Evolutionary conservation across 1,284 basidiomycete species (phyloP).

Genomic region (Baeospora myosura): DNA sequence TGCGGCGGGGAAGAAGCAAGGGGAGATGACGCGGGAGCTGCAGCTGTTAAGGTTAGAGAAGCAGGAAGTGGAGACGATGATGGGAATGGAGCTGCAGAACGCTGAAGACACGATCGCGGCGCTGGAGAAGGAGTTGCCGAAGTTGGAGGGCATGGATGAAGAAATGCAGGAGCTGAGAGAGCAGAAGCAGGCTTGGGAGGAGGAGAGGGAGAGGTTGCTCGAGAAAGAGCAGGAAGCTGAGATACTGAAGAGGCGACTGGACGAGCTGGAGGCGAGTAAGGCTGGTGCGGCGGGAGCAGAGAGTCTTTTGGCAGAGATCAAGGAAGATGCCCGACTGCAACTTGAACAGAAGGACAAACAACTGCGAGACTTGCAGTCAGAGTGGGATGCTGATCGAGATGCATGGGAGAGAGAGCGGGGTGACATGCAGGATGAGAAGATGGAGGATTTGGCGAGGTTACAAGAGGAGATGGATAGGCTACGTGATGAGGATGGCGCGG

Average conservation of each 20-base stretch:
- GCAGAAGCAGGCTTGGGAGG: slow-evolving; percentile 47
- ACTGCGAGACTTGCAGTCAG: slow-evolving; percentile 39
- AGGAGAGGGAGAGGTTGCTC: slow-evolving; percentile 41
- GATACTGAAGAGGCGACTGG: slow-evolving; percentile 34
- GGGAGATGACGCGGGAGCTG: slow-evolving; percentile 53
- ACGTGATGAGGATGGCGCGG: slow-evolving; percentile 26
- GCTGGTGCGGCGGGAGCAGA: slow-evolving; percentile 35
- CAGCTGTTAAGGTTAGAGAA: slow-evolving; percentile 55
- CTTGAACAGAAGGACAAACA: slow-evolving; percentile 43
- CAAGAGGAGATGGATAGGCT: slow-evolving; percentile 40
- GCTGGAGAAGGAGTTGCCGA: slow-evolving; percentile 53
- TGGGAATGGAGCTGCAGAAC: slow-evolving; percentile 56
- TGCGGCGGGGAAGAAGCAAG: slow-evolving; percentile 52
- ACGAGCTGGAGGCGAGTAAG: slow-evolving; percentile 38
- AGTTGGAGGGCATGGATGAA: slow-evolving; percentile 45
- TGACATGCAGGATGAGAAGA: slow-evolving; percentile 43
- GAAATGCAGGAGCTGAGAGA: slow-evolving; percentile 43
- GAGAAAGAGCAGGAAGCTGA: slow-evolving; percentile 32
- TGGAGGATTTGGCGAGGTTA: slow-evolving; percentile 35
- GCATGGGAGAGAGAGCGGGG: slow-evolving; percentile 49
- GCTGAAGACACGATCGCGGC: slow-evolving; percentile 56
- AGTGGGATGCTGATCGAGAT: slow-evolving; percentile 47
- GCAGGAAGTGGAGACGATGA: slow-evolving; percentile 52
- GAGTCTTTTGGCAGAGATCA: slow-evolving; percentile 28
- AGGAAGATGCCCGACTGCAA: slow-evolving; percentile 26